Evolutionary conservation across 495 filamentous ascomycete genomes (phyloP).

Genomic region (Penicillium arizonense): DNA sequence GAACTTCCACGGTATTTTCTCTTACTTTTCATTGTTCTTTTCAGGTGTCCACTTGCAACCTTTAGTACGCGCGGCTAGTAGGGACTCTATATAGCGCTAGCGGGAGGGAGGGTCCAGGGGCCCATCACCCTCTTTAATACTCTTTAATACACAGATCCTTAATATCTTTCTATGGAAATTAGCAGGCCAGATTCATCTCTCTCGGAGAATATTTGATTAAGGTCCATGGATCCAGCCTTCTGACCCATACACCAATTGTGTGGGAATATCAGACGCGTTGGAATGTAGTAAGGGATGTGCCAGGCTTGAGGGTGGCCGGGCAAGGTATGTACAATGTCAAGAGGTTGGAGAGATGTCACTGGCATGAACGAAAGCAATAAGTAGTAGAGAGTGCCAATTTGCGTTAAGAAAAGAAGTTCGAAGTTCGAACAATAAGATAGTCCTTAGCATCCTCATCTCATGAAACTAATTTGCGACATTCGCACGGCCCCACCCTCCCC

Average conservation of each 20-base stretch:
- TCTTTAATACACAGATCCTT: not conserved
- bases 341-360: slow-evolving; percentile 19
- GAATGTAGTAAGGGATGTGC: slow-evolving; percentile 28
- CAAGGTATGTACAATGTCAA: slow-evolving; percentile 16
- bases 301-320: slow-evolving; percentile 24
- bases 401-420: no score
- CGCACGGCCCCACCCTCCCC: slow-evolving; percentile 23
- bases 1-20: not conserved
- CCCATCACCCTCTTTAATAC: not conserved
- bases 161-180: not conserved
- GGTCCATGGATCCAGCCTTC: slow-evolving; percentile 17
- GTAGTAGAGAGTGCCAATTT: slow-evolving; percentile 1
- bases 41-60: not conserved
- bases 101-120: slow-evolving; percentile 17
- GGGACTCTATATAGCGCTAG: slow-evolving; percentile 7
- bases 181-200: not conserved
- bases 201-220: slow-evolving; percentile 17
- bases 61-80: slow-evolving; percentile 16
- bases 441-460: not conserved
- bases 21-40: not conserved
- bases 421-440: not conserved
- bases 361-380: slow-evolving; percentile 14
- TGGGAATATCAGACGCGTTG: slow-evolving; percentile 13
- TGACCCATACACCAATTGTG: slow-evolving; percentile 8
- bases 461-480: slow-evolving; percentile 10